Conservation (phyloP, 306 rosid genomes). For the Quercus variabilis region DNA sequence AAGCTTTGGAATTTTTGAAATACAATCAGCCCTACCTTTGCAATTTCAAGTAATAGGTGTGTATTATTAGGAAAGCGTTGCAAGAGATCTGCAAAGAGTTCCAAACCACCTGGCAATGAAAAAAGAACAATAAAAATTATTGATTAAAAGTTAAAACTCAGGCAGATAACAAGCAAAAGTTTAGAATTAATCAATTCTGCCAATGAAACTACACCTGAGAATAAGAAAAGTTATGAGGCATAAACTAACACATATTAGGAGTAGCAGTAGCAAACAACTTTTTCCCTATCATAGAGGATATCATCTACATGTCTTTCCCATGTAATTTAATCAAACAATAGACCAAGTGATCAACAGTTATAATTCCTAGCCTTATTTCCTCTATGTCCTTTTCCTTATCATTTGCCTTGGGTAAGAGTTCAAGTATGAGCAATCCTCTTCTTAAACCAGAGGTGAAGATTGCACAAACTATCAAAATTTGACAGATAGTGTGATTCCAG, state of each 20-base stretch:
- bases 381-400: not conserved
- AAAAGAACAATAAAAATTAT: constrained; percentile 1
- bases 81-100: constrained; percentile 73
- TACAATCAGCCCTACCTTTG: constrained; percentile 66
- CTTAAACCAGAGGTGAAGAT: not conserved
- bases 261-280: not conserved
- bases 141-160: not conserved
- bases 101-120: constrained; percentile 84
- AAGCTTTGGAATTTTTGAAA: constrained; percentile 5
- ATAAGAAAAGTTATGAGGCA: not conserved
- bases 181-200: not conserved
- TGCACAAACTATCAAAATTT: not conserved
- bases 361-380: not conserved
- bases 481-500: not conserved
- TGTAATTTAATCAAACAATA: not conserved
- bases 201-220: not conserved
- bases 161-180: not conserved
- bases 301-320: not conserved
- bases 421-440: not conserved
- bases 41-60: constrained; percentile 90
- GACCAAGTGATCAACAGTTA: not conserved
- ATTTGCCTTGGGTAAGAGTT: not conserved
- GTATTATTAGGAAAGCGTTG: constrained; percentile 92
- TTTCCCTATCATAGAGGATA: not conserved
- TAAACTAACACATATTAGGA: not conserved